These are phyloP conservation scores for Avicennia marina DNA, from an alignment of 257 asterid genomes.

Conservation along the genomic window DNA sequence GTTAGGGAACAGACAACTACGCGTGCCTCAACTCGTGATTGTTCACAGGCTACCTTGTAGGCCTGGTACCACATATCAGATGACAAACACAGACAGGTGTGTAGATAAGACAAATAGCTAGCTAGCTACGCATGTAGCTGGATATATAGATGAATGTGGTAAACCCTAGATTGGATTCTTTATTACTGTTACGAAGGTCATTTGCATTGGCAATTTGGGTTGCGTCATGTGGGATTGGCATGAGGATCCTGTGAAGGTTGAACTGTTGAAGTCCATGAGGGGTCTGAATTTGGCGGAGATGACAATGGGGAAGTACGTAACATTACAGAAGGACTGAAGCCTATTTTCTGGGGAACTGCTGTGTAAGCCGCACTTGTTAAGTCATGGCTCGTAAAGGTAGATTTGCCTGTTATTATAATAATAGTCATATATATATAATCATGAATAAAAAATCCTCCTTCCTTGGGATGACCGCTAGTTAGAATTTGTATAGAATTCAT, in stretches of 20 bases:
- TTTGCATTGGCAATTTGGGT: neutral
- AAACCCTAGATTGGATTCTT: neutral
- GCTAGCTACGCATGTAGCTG: neutral
- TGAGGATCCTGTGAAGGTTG: constrained; percentile 19
- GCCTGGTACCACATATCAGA: neutral
- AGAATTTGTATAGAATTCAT: too few species aligned
- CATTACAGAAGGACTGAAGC: too few species aligned
- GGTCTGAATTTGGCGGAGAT: neutral
- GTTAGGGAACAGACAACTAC: neutral
- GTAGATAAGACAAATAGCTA: neutral
- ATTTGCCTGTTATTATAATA: too few species aligned
- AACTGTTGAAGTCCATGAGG: neutral
- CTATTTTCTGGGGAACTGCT: constrained; percentile 4
- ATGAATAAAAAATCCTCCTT: too few species aligned
- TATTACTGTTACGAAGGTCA: neutral
- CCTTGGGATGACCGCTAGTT: too few species aligned
- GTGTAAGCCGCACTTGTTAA: neutral
- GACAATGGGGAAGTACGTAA: too few species aligned
- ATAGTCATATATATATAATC: too few species aligned
- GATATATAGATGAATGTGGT: neutral
- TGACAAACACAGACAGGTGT: neutral
- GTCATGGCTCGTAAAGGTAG: too few species aligned
- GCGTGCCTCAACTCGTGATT: constrained; percentile 12
- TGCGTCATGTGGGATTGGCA: neutral
- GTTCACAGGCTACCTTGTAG: neutral